These are phyloP conservation scores for Cyclotella choctawhatcheeana DNA, from an alignment of 108 stramenopile species.

Conservation along the genomic window DNA sequence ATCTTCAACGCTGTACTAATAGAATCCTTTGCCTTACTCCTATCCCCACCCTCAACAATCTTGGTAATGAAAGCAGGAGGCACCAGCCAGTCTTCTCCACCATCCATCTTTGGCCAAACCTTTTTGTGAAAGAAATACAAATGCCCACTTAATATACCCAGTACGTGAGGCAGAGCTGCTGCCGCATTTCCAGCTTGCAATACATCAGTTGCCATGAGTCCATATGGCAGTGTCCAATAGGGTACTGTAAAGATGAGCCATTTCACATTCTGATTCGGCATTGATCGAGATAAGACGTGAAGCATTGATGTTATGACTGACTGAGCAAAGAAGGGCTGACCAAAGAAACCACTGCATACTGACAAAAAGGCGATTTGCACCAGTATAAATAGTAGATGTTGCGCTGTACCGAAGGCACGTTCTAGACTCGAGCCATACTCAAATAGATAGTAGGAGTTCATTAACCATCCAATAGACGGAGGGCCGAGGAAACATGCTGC, in stretches of 20 bases:
- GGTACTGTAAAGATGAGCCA: slow-evolving; percentile 90
- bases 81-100: slow-evolving; percentile 86
- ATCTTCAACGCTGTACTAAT: slow-evolving; percentile 66
- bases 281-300: slow-evolving; percentile 84
- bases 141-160: slow-evolving; percentile 89
- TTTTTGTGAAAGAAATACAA: slow-evolving; percentile 84
- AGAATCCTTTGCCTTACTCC: slow-evolving; percentile 55
- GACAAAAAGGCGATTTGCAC: slow-evolving; percentile 68
- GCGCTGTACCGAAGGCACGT: slow-evolving; percentile 82
- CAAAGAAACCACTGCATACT: slow-evolving; percentile 64
- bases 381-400: slow-evolving; percentile 76
- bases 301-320: slow-evolving; percentile 88
- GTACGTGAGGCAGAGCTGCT: slow-evolving; percentile 83
- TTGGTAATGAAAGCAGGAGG: slow-evolving; percentile 74
- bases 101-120: slow-evolving; percentile 80
- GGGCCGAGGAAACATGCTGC: slow-evolving; percentile 87
- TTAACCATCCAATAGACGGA: slow-evolving; percentile 85
- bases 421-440: slow-evolving; percentile 87
- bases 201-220: slow-evolving; percentile 82
- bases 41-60: slow-evolving; percentile 58
- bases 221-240: slow-evolving; percentile 89
- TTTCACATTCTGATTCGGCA: slow-evolving; percentile 84
- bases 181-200: slow-evolving; percentile 75
- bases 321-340: slow-evolving; percentile 81
- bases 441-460: slow-evolving; percentile 86